Evolutionary conservation across 345 rosid species (phyloP), one percentile per base, ranked within the genome.

Genomic region (Clarkia xantiana): DNA sequence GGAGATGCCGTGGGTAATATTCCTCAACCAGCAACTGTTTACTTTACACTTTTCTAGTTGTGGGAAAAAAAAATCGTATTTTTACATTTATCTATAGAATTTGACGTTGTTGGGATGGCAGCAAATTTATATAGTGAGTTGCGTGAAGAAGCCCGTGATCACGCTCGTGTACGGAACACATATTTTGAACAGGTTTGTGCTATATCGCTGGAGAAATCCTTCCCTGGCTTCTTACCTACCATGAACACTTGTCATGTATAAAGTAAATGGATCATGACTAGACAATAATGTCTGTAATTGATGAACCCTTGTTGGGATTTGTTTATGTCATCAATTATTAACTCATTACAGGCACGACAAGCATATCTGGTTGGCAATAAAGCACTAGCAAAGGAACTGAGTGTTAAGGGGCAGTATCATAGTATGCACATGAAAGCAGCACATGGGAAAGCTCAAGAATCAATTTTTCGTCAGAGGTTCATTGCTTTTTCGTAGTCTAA

Each of bases 1-100:
- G 96, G 99, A 60, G 99, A 93, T 54, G 81, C 94, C 51, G 99
- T 93, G 61, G 99, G 96, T 93, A 93, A 76, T 67, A 47, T 71
- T 67, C 68, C 60, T 57, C 62, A 56, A 60, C 56, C 42, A 47
- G 58, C 58, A 40, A 58, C 54, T 17, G 13, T 23, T 58, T 42
- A n/a, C 2, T 36, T 66, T 59, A 52, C 59, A 22, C 25, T 67
- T 62, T 60, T 16, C 62, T 34, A 10, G 16, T 23, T 15, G 59
- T 47, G 52, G 62, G 66, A 50, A 44, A 57, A 61, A 56, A 58
- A 53, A 47, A 34, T 40, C 58, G 69, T 29, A 29, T 29, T 29
- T 29, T 60, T 60, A 56, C 61, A 47, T 52, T 12, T 60, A 51
- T 25, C 16, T 70, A 54, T 62, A 52, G 76, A 29, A 10, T 29